A percentile compares a stretch with the other conserved stretches of the same genome.
These are phyloP conservation scores for Phaffomyces antillensis DNA, from an alignment of 805 yeast species.

Conservation along the genomic window DNA sequence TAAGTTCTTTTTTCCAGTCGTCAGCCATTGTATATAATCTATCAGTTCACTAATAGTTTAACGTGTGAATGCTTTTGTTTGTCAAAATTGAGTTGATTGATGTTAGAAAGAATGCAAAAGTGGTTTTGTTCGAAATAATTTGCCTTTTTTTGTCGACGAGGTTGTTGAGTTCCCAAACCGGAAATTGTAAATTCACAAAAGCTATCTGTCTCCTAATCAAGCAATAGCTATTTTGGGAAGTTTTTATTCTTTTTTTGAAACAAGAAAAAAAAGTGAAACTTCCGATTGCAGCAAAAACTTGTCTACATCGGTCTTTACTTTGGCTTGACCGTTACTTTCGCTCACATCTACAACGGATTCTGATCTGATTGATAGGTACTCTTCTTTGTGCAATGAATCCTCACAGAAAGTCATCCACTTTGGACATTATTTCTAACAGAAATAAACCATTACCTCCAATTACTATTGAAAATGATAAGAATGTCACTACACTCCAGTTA, in stretches of 20 bases:
- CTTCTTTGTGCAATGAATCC: background rate
- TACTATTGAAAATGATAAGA: slow-evolving; percentile 7
- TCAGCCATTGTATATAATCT: slow-evolving; percentile 28
- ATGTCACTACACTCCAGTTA: background rate
- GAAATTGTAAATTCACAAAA: background rate
- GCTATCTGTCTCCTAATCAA: background rate
- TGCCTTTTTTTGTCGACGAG: background rate
- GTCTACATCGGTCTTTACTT: too few species aligned
- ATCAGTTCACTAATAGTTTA: background rate
- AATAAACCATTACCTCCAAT: slow-evolving; percentile 26
- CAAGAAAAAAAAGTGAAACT: too few species aligned
- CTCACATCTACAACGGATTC: too few species aligned
- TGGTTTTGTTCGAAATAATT: background rate
- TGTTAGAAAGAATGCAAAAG: too few species aligned
- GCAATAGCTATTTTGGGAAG: background rate
- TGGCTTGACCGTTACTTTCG: background rate
- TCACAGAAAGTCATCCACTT: slow-evolving; percentile 21
- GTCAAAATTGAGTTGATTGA: too few species aligned
- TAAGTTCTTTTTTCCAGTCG: slow-evolving; percentile 71
- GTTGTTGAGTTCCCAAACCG: slow-evolving; percentile 6
- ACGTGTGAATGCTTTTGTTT: background rate
- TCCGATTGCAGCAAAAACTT: too few species aligned
- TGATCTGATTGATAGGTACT: too few species aligned
- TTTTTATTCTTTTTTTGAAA: background rate
- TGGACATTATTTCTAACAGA: slow-evolving; percentile 18